Evolutionary conservation across 2,329 filamentous ascomycete species (phyloP).

Genomic region (Paraphoma sp.): DNA sequence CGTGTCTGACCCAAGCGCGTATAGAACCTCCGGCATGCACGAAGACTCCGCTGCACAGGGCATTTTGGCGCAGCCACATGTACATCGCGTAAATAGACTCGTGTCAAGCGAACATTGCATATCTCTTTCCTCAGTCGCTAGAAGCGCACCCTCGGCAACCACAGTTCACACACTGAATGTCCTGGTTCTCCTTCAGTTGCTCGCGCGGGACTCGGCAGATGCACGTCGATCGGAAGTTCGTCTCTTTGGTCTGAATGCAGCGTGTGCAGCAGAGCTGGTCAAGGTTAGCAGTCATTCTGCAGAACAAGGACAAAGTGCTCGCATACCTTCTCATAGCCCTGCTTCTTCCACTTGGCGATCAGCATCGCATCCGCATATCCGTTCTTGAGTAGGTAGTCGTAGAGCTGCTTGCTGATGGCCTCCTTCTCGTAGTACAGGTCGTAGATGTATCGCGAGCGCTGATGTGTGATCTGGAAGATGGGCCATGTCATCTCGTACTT

Average conservation of each 20-base stretch:
- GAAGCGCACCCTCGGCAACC: conserved; percentile 91
- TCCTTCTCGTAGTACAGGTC: conserved; percentile 98
- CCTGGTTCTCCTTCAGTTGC: conserved; percentile 87
- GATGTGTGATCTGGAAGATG: conserved; percentile 96
- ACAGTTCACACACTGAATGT: conserved; percentile 92
- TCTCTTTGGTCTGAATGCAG: conserved; percentile 99
- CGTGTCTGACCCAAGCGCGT: too few species aligned
- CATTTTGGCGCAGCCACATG: too few species aligned
- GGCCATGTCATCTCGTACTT: conserved; percentile 96
- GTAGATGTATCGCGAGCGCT: conserved; percentile 92
- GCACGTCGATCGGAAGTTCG: conserved; percentile 97
- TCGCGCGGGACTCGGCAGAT: conserved; percentile 93
- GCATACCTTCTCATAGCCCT: conserved; percentile 93
- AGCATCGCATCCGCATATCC: conserved; percentile 92
- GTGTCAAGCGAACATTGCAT: too few species aligned
- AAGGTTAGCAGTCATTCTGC: conserved; percentile 7
- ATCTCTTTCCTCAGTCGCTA: conserved; percentile 65
- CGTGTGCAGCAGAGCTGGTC: conserved; percentile 85
- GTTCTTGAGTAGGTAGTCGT: conserved; percentile 97
- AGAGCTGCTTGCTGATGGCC: conserved; percentile 88
- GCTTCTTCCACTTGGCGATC: conserved; percentile 99
- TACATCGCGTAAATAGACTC: too few species aligned
- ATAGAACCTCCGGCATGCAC: too few species aligned
- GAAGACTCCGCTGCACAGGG: background rate
- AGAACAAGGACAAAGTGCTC: background rate